Percentiles rank a stretch among this genome's conserved stretches.
phyloP scores from a whole-genome alignment of 352 stramenopile species.

The Phytophthora sp. region DNA sequence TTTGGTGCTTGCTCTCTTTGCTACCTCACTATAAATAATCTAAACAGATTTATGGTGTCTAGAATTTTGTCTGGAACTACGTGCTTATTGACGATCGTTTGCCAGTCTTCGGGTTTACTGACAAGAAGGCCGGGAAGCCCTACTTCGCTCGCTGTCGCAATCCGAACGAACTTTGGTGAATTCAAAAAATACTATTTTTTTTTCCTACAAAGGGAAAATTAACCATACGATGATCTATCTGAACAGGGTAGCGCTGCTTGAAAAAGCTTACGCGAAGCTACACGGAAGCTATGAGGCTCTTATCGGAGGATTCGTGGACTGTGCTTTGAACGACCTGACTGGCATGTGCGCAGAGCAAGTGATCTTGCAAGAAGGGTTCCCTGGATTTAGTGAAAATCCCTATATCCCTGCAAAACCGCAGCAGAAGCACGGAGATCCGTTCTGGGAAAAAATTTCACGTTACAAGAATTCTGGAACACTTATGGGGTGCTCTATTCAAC shows the following conservation, averaged over 20 bases:
- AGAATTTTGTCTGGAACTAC: slow-evolving; percentile 92
- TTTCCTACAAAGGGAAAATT: no score
- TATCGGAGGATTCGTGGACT: slow-evolving; percentile 91
- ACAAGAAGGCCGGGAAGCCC: slow-evolving; percentile 79
- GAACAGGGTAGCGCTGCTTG: slow-evolving; percentile 85
- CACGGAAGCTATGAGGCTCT: slow-evolving; percentile 89
- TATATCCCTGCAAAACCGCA: slow-evolving; percentile 49
- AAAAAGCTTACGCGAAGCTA: slow-evolving; percentile 95
- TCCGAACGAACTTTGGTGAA: slow-evolving; percentile 87
- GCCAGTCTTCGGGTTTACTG: slow-evolving; percentile 85
- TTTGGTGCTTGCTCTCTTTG: neutral
- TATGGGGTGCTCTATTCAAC: slow-evolving; percentile 93
- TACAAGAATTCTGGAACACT: slow-evolving; percentile 88
- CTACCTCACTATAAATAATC: neutral
- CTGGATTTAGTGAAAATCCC: slow-evolving; percentile 76
- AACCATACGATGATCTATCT: neutral
- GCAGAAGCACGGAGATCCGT: slow-evolving; percentile 62
- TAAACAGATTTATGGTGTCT: neutral
- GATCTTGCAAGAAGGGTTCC: slow-evolving; percentile 83
- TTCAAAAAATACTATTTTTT: neutral
- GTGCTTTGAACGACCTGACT: slow-evolving; percentile 90
- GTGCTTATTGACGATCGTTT: slow-evolving; percentile 92
- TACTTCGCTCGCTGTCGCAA: slow-evolving; percentile 87
- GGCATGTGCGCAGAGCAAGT: slow-evolving; percentile 90
- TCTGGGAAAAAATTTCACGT: slow-evolving; percentile 80